Evolutionary conservation across 2,329 filamentous ascomycete species (phyloP).

Genomic region (Fusarium longipes): DNA sequence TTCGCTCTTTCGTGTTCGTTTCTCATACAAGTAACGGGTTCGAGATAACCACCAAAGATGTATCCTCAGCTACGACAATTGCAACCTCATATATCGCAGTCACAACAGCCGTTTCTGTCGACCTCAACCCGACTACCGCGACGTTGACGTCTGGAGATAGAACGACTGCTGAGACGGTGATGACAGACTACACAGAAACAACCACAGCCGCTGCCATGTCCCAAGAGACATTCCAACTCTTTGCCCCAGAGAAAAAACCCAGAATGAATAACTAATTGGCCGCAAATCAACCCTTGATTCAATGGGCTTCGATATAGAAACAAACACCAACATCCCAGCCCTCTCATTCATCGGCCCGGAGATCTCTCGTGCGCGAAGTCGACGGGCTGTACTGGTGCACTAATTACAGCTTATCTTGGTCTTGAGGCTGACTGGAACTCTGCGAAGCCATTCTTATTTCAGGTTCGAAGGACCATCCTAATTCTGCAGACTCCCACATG

Average conservation of each 20-base stretch:
- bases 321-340: not conserved
- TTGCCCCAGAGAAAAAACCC: not conserved
- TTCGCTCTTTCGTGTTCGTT: not conserved
- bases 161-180: rapidly evolving
- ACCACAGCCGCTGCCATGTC: not conserved
- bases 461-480: not conserved
- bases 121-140: rapidly evolving
- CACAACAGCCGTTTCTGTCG: not conserved
- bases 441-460: not conserved
- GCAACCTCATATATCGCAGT: not conserved
- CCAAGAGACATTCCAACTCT: not conserved
- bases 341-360: not conserved
- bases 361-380: not conserved
- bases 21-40: not conserved
- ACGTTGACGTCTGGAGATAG: not conserved
- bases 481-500: not conserved
- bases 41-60: not conserved
- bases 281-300: rapidly evolving
- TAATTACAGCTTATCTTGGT: not conserved
- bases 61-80: not conserved
- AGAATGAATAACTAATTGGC: not conserved
- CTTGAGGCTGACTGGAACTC: not conserved
- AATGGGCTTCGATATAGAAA: not conserved
- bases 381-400: not conserved
- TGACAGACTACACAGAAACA: not conserved